Evolutionary conservation across 2,329 filamentous ascomycete species (phyloP).

Genomic region (Alternaria tenuissima): DNA sequence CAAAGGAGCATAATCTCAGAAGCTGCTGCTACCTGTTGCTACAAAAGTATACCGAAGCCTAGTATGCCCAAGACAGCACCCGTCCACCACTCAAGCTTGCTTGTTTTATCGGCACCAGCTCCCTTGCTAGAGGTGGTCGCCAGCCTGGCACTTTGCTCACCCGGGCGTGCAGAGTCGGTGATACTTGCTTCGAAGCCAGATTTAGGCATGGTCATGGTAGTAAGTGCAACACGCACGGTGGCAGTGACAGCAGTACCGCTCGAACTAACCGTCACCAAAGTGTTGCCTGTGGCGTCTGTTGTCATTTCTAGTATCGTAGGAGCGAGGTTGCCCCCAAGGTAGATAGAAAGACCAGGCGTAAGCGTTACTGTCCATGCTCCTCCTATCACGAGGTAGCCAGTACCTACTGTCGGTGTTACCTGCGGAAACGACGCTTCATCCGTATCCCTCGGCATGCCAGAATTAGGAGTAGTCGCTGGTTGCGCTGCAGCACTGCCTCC

Average conservation of each 20-base stretch:
- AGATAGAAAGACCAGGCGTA: slow-evolving; percentile 39
- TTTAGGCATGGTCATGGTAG: slow-evolving; percentile 27
- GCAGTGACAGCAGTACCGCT: slow-evolving; percentile 40
- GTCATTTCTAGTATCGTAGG: slow-evolving; percentile 35
- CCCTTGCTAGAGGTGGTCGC: slow-evolving; percentile 19
- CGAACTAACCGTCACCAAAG: slow-evolving; percentile 36
- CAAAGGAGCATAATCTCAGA: not conserved
- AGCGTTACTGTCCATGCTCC: slow-evolving; percentile 33
- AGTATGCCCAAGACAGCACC: slow-evolving; percentile 15
- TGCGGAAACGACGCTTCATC: not conserved
- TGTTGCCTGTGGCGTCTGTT: slow-evolving; percentile 35
- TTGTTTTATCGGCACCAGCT: not conserved
- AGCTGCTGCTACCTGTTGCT: not conserved
- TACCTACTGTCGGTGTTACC: slow-evolving; percentile 6
- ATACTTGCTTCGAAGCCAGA: slow-evolving; percentile 33
- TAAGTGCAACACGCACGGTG: slow-evolving; percentile 30
- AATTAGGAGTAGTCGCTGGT: slow-evolving; percentile 2
- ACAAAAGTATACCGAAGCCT: slow-evolving; percentile 3
- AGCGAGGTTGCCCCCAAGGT: slow-evolving; percentile 21
- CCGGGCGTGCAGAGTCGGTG: slow-evolving; percentile 20
- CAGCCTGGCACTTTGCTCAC: not conserved
- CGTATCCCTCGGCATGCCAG: slow-evolving; percentile 1
- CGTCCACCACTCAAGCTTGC: slow-evolving; percentile 16
- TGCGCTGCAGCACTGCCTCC: not conserved
- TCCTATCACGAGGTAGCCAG: slow-evolving; percentile 26